phyloP scores from a whole-genome alignment of 805 yeast species.

The Candida silvicultrix region DNA sequence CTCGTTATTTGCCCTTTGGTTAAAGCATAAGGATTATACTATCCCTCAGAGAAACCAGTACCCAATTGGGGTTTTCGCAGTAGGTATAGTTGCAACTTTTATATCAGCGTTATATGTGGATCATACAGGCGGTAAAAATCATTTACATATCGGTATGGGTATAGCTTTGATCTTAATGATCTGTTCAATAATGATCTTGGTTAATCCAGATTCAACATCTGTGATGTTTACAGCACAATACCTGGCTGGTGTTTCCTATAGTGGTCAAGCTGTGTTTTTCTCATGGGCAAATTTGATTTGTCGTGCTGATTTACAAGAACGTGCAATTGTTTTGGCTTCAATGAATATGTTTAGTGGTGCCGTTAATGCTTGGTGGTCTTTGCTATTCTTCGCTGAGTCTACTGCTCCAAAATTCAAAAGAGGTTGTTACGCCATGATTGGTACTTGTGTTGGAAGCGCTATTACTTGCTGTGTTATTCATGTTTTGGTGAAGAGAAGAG shows the following conservation, averaged over 20 bases:
- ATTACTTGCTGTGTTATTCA: constrained; percentile 36
- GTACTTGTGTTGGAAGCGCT: constrained; percentile 39
- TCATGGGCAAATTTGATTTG: constrained; percentile 62
- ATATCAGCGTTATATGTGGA: constrained; percentile 38
- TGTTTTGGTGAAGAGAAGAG: constrained; percentile 14
- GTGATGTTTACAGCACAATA: constrained; percentile 50
- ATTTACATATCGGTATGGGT: constrained; percentile 44
- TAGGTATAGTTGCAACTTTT: constrained; percentile 42
- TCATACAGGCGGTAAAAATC: constrained; percentile 34
- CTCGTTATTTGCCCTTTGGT: constrained; percentile 42
- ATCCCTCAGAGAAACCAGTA: constrained; percentile 40
- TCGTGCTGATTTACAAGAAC: constrained; percentile 51
- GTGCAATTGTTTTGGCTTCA: constrained; percentile 58
- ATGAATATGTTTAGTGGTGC: constrained; percentile 63
- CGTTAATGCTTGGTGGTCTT: constrained; percentile 60
- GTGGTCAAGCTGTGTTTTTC: constrained; percentile 55
- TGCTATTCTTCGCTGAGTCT: constrained; percentile 45
- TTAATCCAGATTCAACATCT: constrained; percentile 30
- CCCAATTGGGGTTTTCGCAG: constrained; percentile 50
- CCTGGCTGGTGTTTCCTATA: constrained; percentile 45
- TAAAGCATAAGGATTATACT: constrained; percentile 34
- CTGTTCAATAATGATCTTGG: constrained; percentile 40
- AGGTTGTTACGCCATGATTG: constrained; percentile 54
- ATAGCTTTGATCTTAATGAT: constrained; percentile 37
- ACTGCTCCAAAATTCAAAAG: constrained; percentile 44